Base-by-base conservation (phyloP, 2,329 filamentous ascomycete genomes). In the Fusarium veterinarium region DNA sequence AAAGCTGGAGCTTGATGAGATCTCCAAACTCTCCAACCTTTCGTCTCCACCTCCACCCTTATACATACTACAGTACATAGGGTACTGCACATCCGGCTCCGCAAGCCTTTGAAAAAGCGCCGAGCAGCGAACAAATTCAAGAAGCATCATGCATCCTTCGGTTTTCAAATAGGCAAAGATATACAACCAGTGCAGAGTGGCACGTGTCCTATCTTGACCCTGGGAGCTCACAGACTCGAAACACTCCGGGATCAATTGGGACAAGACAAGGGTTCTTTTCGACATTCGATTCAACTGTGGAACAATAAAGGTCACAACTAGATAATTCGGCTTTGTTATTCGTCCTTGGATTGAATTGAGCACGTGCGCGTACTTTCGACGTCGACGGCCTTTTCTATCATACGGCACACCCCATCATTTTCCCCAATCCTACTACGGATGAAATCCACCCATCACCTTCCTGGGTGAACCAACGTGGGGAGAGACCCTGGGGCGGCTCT, bases 401-500 rank as follows among this genome's bases (percentile, higher is more conserved):
- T 67, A 60, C 53, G 41, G 33, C 35, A 57, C 58, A 46, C 51
- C 49, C 61, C 52, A 51, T 53, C 52, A 57, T 65, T 63, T 68
- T 57, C 66, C 64, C 61, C 61, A 59, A 61, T 58, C 65, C 49
- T 55, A 31, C 65, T 58, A 16, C 48, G 49, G 56, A 46, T 42
- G 62, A 77, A 73, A 70, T 57, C 76, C 75, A 76, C 76, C 76
- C 76, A 78, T 77, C 76, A 77, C 63, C 67, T 62, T 67, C 73
- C 45, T 57, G 66, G 45, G 38, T 74, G 72, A 64, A 72, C 69
- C 76, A 77, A 77, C 76, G 76, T 77, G 76, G 76, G 73, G 58
- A 59, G 57, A 60, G 60, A 58, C n/a, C 68, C 71, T 57, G 53
- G 52, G 60, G 71, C 59, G 69, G 67, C 71, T 75, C 67, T 69